A percentile compares a stretch with the other conserved stretches of the same genome.
These are phyloP conservation scores for Sicyos baderoa DNA, from an alignment of 306 rosid genomes.

Conservation along the genomic window DNA sequence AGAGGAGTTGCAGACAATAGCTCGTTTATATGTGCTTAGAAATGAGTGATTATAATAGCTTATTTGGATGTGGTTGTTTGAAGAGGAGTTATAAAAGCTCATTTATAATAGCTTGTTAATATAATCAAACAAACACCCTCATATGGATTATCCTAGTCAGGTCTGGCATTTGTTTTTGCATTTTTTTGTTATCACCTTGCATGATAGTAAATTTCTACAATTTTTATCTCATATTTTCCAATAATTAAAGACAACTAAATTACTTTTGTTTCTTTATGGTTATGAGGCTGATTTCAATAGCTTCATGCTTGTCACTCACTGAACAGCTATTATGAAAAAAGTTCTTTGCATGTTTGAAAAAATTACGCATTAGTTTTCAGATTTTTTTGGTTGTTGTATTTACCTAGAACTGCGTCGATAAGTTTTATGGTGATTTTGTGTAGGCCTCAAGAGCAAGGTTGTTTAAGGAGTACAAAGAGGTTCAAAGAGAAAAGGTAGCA, in stretches of 20 bases:
- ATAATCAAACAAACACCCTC: no score
- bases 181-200: neutral
- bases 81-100: no score
- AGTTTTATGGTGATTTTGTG: neutral
- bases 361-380: neutral
- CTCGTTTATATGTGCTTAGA: no score
- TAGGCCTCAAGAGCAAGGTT: constrained; percentile 93
- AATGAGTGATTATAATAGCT: no score
- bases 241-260: neutral
- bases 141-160: neutral
- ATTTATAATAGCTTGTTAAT: no score
- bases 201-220: neutral
- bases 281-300: neutral
- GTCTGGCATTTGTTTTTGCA: neutral
- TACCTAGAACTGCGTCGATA: neutral
- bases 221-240: neutral
- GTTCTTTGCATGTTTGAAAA: neutral
- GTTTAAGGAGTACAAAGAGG: constrained; percentile 96
- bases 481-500: constrained; percentile 72
- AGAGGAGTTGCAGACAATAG: no score
- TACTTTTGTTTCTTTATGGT: neutral
- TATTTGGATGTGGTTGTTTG: no score
- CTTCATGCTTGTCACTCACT: neutral
- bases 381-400: neutral
- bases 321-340: neutral